These are phyloP conservation scores for Guillardia theta DNA, from an alignment of 78 protist genomes.

Conservation along the genomic window DNA sequence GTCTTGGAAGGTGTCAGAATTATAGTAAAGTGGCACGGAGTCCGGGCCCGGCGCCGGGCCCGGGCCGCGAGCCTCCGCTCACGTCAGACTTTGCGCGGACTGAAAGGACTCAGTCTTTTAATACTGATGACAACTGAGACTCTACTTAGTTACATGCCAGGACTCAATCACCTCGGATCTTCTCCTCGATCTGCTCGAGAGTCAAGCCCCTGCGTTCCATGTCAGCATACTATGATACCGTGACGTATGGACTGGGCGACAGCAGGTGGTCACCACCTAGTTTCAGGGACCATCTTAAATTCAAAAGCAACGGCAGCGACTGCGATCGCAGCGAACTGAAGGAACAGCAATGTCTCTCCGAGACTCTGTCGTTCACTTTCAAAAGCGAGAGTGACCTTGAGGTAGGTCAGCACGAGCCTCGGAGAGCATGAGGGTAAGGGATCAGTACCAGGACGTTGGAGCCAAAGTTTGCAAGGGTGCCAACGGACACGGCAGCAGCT, in stretches of 20 bases:
- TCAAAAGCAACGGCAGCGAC: background rate
- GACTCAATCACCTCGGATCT: background rate
- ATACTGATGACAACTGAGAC: too few relatives aligned
- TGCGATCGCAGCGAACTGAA: background rate
- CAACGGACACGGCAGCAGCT: background rate
- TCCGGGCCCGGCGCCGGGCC: too few relatives aligned
- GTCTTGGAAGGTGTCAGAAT: too few relatives aligned
- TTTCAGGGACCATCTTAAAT: background rate
- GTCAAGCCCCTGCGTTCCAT: background rate
- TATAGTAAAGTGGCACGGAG: too few relatives aligned
- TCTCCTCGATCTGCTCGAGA: background rate
- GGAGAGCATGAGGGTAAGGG: too few relatives aligned
- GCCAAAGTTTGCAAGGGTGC: background rate
- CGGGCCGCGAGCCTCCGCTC: too few relatives aligned
- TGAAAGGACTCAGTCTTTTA: too few relatives aligned
- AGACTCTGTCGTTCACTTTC: background rate
- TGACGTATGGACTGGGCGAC: background rate
- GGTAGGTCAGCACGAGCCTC: too few relatives aligned
- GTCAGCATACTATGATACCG: background rate
- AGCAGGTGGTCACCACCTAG: background rate
- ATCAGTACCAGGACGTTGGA: background rate
- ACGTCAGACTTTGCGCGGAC: too few relatives aligned
- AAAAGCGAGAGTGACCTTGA: background rate
- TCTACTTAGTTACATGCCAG: too few relatives aligned
- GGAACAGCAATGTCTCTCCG: background rate